Conservation (phyloP, 2,329 filamentous ascomycete species). For the Emericellopsis cladophorae region DNA sequence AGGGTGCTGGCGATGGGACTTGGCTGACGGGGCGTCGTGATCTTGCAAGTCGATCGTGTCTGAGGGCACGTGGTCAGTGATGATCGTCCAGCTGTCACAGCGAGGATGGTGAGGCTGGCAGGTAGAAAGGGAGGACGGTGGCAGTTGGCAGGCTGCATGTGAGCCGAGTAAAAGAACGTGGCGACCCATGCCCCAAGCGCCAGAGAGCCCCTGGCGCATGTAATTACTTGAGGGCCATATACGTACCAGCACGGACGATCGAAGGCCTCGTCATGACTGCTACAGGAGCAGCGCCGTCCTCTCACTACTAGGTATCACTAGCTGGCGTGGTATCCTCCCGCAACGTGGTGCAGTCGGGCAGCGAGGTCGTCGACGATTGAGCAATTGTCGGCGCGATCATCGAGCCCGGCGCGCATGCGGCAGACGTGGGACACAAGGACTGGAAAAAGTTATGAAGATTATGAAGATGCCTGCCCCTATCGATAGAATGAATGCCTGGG, state of each 20-base stretch:
- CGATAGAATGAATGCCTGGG: no score
- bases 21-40: constrained; percentile 66
- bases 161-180: neutral
- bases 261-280: constrained; percentile 43
- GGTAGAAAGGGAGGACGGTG: constrained; percentile 6
- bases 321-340: no score
- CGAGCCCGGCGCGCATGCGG: no score
- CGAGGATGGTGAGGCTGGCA: constrained; percentile 1
- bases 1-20: constrained; percentile 51
- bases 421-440: no score
- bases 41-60: constrained; percentile 94
- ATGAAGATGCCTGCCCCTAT: no score
- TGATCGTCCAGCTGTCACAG: neutral
- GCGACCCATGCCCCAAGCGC: neutral
- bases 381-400: no score
- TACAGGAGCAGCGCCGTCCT: no score
- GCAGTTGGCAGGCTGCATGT: constrained; percentile 5
- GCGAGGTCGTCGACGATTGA: neutral
- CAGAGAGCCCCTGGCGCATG: neutral
- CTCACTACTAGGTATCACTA: no score
- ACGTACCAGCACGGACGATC: constrained; percentile 49
- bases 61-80: constrained; percentile 18
- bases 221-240: constrained; percentile 9
- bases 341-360: no score
- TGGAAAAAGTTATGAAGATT: no score